Base-by-base conservation (phyloP, 2,329 filamentous ascomycete species). In the Epichloe hybrida region DNA sequence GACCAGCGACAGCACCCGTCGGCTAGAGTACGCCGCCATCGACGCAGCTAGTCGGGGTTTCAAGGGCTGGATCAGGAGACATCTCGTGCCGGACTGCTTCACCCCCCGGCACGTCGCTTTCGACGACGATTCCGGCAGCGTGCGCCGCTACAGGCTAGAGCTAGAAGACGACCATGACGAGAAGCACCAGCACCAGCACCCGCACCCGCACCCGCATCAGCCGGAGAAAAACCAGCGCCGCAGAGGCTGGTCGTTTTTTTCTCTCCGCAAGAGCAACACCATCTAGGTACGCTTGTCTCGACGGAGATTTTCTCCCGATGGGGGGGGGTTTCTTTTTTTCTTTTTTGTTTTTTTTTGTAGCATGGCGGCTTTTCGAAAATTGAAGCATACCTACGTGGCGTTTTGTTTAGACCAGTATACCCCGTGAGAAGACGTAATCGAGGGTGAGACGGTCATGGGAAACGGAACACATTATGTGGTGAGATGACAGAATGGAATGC, bases 1-100 rank as follows among this genome's bases (percentile, higher is more conserved):
- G 80, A 83, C 79, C 1, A 82, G 77, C 58, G 77, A 83, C 59
- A 71, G 71, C 49, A 83, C 80, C 0, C 72, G 80, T 3, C 71
- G 79, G 11, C 69, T 82, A 3, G 80, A 84, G 66, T 84, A 84
- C 57, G 80, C 79, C 0, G 80, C 80, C 50, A 84, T 84, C 40
- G 80, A 84, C 47, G 79, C 79, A 0, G 79, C 80, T 2, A 75
- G 72, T 37, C 70, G 72, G 2, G 80, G 80, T 4, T 69, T 84
- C 34, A 74, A 74, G 55, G 80, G 80, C 12, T 83, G 80, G 75
- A 59, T 81, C 36, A 69, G 75, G 61, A 71, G 73, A 42, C 70
- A 76, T 56, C 62, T 83, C 7, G 69, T 83, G 3, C 80, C 80
- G 0, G 77, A 80, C 53, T 83, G 80, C 63, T 75, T 83, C 51